Evolutionary conservation across 257 asterid species (phyloP).

Genomic region (Plectranthus barbatus): DNA sequence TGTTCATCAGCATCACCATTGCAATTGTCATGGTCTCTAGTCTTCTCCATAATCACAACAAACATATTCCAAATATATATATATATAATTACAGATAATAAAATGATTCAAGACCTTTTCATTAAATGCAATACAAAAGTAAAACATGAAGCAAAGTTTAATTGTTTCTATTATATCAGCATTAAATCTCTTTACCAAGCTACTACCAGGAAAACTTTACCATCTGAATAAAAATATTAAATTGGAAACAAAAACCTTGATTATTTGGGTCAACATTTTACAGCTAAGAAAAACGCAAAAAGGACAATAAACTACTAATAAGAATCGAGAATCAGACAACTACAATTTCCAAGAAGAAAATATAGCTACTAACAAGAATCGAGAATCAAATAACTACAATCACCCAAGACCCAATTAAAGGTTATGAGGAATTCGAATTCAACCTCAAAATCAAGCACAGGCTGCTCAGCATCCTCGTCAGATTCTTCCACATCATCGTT

Average conservation of each 20-base stretch:
- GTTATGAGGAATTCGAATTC: background rate
- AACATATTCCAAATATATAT: background rate
- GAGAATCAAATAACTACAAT: background rate
- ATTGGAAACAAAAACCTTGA: background rate
- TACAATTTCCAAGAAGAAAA: background rate
- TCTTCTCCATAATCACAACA: conserved; percentile 6
- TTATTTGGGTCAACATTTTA: background rate
- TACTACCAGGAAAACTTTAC: background rate
- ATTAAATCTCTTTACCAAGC: background rate
- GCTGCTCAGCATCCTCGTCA: conserved; percentile 73
- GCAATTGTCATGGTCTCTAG: background rate
- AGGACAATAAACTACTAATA: no score
- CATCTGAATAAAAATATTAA: background rate
- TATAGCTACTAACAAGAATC: background rate
- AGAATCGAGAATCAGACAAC: background rate
- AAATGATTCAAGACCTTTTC: background rate
- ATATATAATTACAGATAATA: background rate
- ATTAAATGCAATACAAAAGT: background rate
- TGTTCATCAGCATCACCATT: background rate
- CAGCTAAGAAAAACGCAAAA: background rate
- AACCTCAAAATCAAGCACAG: conserved; percentile 77
- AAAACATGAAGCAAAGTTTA: background rate
- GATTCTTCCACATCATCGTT: conserved; percentile 52
- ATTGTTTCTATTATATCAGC: background rate
- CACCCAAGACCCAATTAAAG: background rate